phyloP scores from a whole-genome alignment of 2,329 filamentous ascomycete genomes.

The Pestalotiopsis sp. region DNA sequence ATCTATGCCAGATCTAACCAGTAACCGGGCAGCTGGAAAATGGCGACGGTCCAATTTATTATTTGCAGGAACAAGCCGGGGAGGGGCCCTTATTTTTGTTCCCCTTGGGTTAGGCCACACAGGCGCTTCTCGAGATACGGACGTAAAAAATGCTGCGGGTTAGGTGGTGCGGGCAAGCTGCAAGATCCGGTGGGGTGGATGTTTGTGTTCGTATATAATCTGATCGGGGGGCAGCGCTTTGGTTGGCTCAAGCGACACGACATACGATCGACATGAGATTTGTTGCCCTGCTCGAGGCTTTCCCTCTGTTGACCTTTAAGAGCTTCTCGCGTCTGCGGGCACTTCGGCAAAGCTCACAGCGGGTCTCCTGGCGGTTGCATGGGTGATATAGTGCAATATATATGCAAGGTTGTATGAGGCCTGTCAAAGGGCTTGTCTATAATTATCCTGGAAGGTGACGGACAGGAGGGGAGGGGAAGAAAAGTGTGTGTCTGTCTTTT shows the following conservation, averaged over 20 bases:
- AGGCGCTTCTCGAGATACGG: constrained; percentile 21
- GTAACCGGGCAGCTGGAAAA: constrained; percentile 25
- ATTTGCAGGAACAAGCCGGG: constrained; percentile 17
- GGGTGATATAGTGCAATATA: background rate
- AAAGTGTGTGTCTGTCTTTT: background rate
- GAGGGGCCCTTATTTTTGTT: constrained; percentile 15
- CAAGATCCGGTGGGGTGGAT: constrained; percentile 21
- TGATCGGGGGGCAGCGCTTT: background rate
- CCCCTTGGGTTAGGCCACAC: constrained; percentile 11
- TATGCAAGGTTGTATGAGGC: background rate
- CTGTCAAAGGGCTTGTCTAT: background rate
- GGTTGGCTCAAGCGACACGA: constrained; percentile 12
- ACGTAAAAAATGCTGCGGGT: constrained; percentile 25
- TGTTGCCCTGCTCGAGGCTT: background rate
- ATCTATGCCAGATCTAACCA: constrained; percentile 29
- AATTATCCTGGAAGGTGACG: background rate
- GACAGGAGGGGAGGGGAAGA: background rate
- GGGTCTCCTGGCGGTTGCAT: background rate
- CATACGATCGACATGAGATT: constrained; percentile 12
- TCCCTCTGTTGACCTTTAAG: too few relatives aligned
- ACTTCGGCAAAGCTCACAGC: background rate
- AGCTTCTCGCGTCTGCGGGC: background rate
- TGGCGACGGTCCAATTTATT: constrained; percentile 21
- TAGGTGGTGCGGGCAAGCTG: constrained; percentile 24
- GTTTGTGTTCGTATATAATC: constrained; percentile 33